These are phyloP conservation scores for Piloderma croceum DNA, from an alignment of 768 basidiomycete genomes.

Conservation along the genomic window DNA sequence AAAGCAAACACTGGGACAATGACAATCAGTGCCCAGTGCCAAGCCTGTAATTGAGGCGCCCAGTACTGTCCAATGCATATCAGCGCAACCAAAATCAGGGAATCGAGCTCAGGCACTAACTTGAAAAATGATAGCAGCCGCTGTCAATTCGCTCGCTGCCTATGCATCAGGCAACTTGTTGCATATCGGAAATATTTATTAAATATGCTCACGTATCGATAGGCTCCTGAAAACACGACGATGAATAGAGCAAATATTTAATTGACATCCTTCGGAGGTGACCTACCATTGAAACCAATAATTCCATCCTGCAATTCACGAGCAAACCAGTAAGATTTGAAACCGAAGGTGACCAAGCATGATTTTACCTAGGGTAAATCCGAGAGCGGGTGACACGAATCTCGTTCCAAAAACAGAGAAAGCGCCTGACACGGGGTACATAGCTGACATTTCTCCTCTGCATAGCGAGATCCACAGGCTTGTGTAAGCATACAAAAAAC, in stretches of 20 bases:
- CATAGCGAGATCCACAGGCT: background rate
- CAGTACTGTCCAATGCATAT: conserved; percentile 27
- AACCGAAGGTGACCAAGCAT: background rate
- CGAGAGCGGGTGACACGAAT: conserved; percentile 56
- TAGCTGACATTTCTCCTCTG: conserved; percentile 62
- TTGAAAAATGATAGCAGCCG: conserved; percentile 49
- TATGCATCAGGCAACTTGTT: no score
- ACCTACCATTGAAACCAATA: conserved; percentile 49
- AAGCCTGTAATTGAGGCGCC: conserved; percentile 43
- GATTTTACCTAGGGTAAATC: conserved; percentile 48
- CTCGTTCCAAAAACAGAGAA: conserved; percentile 54
- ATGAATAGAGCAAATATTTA: conserved; percentile 2
- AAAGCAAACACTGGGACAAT: conserved; percentile 47
- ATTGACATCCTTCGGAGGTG: conserved; percentile 6
- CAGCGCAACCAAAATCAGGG: background rate
- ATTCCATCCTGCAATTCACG: conserved; percentile 40
- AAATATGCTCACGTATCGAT: conserved; percentile 31
- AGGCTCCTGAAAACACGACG: conserved; percentile 24
- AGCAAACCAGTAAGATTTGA: background rate
- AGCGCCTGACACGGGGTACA: conserved; percentile 57
- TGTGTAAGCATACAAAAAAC: background rate
- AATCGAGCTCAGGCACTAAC: conserved; percentile 16
- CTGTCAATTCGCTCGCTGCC: conserved; percentile 56
- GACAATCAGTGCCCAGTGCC: conserved; percentile 54
- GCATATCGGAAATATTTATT: conserved; percentile 7